These are phyloP conservation scores for Keithomyces neogunnii DNA, from an alignment of 2,329 filamentous ascomycete genomes.

Conservation along the genomic window DNA sequence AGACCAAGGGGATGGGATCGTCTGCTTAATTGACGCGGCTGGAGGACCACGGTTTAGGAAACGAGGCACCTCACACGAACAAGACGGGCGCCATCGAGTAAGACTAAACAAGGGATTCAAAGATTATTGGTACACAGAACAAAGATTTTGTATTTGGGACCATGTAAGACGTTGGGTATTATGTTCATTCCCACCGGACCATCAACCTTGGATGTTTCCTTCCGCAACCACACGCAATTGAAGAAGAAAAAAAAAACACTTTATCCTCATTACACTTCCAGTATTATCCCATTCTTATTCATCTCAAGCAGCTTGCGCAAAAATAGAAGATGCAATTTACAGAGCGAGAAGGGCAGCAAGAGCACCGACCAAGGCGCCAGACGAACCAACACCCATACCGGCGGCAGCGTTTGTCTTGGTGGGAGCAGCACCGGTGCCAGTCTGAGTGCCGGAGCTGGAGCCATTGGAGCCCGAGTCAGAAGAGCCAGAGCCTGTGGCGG, in stretches of 20 bases:
- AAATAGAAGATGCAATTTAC: conserved; percentile 23
- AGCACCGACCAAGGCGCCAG: conserved; percentile 38
- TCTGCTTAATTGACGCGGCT: too few species aligned
- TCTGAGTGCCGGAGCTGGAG: conserved; percentile 14
- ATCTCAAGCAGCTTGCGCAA: neutral
- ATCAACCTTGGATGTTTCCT: neutral
- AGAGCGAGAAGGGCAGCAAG: conserved; percentile 41
- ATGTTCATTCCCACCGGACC: neutral
- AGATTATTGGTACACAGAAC: too few species aligned
- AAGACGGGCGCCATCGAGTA: too few species aligned
- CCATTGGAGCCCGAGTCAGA: neutral
- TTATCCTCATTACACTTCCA: neutral
- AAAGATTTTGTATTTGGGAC: too few species aligned
- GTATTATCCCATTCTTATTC: neutral
- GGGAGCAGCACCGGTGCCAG: conserved; percentile 11
- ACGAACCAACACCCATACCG: conserved; percentile 19
- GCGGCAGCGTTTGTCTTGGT: conserved; percentile 13
- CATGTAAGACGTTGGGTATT: too few species aligned
- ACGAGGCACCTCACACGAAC: too few species aligned
- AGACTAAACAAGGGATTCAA: too few species aligned
- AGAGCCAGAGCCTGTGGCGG: conserved; percentile 13
- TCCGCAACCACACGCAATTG: neutral
- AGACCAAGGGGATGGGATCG: too few species aligned
- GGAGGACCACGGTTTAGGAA: too few species aligned
- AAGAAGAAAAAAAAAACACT: neutral